Base-by-base conservation (phyloP, 2,329 filamentous ascomycete species). In the Dactylellina leptospora region DNA sequence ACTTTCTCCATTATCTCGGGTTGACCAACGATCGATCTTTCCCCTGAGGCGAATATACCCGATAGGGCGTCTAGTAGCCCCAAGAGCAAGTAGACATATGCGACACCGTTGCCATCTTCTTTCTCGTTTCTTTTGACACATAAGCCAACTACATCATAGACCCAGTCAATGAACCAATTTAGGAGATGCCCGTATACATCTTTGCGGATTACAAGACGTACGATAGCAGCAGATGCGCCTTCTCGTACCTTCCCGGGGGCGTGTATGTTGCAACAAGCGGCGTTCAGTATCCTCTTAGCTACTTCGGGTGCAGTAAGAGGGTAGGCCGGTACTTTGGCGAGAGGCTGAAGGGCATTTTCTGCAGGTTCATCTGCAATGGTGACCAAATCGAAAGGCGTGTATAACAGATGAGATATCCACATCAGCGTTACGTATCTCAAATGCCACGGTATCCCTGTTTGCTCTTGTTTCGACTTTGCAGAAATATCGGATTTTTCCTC, bases 311-410 rank as follows among this genome's bases (percentile, higher is more conserved):
- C 63, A 8, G 23, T 13, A 42, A 54, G 4, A 36, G 55, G 40
- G 22, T 62, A 28, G 51, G 25, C 9, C 33, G 60, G 61, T 4
- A 53, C 44, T 30, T 56, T 16, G n/a, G 47, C 48, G 4, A 61
- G 36, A 1, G 62, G 48, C 10, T 60, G 22, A 27, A 62, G 55
- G 10, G 81, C 82, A 23, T 60, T 64, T 22, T 13, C 22, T 3
- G 68, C 59, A 11, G 68, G 45, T 42, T 74, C 63, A 28, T 70
- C 60, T 0, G 93, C 97, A 72, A 99, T 93, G 1, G 91, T 92
- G 1, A 88, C 85, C 56, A 99, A 82, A 76, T 97, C 93, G 80
- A 99, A 99, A 0, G 95, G 95, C 0, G 92, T 92, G 28, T 93
- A 84, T 66, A 93, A 83, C 13, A 95, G 82, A 80, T 95, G 90